phyloP scores from a whole-genome alignment of 768 basidiomycete species.

The Agaricus sinodeliciosus region DNA sequence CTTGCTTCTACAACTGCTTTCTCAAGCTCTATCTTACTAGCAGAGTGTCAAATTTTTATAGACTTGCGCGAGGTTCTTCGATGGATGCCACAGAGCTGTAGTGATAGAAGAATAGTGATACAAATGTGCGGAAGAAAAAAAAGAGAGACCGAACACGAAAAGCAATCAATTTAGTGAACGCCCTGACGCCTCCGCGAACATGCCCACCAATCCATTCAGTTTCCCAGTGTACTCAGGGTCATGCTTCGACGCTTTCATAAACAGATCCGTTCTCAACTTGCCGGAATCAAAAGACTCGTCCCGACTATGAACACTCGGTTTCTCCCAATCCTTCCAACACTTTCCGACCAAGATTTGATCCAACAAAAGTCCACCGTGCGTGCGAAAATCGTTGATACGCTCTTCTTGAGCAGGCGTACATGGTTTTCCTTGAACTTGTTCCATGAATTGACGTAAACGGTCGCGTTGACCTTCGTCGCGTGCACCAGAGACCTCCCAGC shows the following conservation, averaged over 20 bases:
- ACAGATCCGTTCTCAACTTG: neutral
- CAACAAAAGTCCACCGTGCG: neutral
- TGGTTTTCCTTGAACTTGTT: slow-evolving; percentile 1
- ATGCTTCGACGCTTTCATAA: neutral
- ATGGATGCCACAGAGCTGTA: too few relatives aligned
- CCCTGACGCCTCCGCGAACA: neutral
- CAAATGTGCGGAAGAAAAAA: too few relatives aligned
- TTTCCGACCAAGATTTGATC: neutral
- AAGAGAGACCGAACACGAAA: neutral
- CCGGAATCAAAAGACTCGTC: neutral
- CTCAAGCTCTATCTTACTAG: neutral
- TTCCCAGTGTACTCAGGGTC: neutral
- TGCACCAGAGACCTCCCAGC: neutral
- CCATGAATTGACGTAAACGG: slow-evolving; percentile 7
- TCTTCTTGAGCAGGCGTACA: slow-evolving; percentile 2
- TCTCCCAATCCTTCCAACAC: slow-evolving; percentile 1
- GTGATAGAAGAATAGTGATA: too few relatives aligned
- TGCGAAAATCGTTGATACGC: neutral
- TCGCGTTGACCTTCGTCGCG: neutral
- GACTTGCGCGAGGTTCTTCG: too few relatives aligned
- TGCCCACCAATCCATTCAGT: neutral
- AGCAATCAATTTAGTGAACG: neutral
- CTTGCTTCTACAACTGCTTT: neutral
- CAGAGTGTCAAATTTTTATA: too few relatives aligned
- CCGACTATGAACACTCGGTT: neutral